Evolutionary conservation across 768 basidiomycete genomes (phyloP), one percentile per base, ranked within the genome.

Genomic region (Mycena metata): DNA sequence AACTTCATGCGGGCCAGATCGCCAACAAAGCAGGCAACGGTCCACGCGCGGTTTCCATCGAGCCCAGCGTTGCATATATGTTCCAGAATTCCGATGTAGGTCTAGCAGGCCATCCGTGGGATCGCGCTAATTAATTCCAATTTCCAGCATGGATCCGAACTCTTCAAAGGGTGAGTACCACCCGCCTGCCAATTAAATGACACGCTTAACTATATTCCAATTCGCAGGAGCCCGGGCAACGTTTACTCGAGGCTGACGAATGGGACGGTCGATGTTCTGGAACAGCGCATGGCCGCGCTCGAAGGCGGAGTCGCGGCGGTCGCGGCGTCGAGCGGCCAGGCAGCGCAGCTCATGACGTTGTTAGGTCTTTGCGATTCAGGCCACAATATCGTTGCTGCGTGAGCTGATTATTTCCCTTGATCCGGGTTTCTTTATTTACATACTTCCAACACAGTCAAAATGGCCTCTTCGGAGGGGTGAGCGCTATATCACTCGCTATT

Each of bases 191-290:
- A n/a, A n/a, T n/a, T n/a, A n/a, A n/a, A n/a, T n/a, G n/a, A n/a
- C n/a, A n/a, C n/a, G n/a, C n/a, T n/a, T n/a, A n/a, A n/a, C n/a
- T n/a, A n/a, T n/a, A n/a, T n/a, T n/a, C n/a, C n/a, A n/a, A n/a
- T n/a, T n/a, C n/a, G 21, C 15, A 69, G 61, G 36, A 15, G 45
- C 8, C 56, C 45, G 5, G 67, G 67, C 2, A 13, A 69, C 51
- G 62, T 69, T 12, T 69, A 69, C 33, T 64, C 62, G 2, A 62
- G 67, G 33, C 58, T 69, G 9, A 69, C 50, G 17, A 69, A 69
- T 23, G 49, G 8, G 36, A 69, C 67, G 26, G 67, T 69, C 16
- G 62, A 64, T 1, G 63, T 69, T 35, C 52, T 69, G 7, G 62
- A 69, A 13, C 21, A 60, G 17, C 56, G 67, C 0, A 69, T 69